These are phyloP conservation scores for Leucocoprinus leucothites DNA, from an alignment of 768 basidiomycete genomes.

Conservation along the genomic window DNA sequence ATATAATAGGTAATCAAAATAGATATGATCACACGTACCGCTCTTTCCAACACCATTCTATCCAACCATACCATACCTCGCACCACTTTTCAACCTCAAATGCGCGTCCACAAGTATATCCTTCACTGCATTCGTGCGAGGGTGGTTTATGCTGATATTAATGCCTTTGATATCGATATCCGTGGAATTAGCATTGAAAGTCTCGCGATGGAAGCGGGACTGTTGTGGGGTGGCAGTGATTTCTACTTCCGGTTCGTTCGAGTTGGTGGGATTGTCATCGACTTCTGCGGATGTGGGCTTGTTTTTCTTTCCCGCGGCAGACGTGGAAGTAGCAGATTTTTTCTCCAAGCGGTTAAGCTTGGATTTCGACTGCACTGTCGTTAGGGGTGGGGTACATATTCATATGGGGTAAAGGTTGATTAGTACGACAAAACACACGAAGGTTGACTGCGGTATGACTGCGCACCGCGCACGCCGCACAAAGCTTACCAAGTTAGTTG, in stretches of 20 bases:
- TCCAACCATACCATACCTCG: constrained; percentile 52
- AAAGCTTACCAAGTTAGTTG: no score
- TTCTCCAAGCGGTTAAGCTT: background rate
- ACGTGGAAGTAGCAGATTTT: background rate
- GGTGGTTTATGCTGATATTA: constrained; percentile 45
- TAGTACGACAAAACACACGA: no score
- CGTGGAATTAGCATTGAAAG: constrained; percentile 32
- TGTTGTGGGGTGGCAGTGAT: constrained; percentile 43
- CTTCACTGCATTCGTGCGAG: constrained; percentile 4
- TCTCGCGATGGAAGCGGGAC: constrained; percentile 47
- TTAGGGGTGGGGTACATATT: no score
- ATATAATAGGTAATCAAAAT: no score
- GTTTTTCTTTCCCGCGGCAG: background rate
- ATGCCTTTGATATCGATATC: constrained; percentile 57
- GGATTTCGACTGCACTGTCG: background rate
- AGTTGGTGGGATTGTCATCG: background rate
- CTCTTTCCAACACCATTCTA: constrained; percentile 57
- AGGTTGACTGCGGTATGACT: no score
- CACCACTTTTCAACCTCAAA: constrained; percentile 47
- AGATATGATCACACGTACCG: constrained; percentile 24
- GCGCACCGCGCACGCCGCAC: no score
- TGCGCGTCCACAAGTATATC: constrained; percentile 53
- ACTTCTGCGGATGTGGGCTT: background rate
- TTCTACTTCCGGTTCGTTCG: constrained; percentile 13
- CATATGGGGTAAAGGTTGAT: no score